A percentile compares a stretch with the other conserved stretches of the same genome.
These are phyloP conservation scores for Phytophthora podocarpi DNA, from an alignment of 352 stramenopile genomes.

Conservation along the genomic window DNA sequence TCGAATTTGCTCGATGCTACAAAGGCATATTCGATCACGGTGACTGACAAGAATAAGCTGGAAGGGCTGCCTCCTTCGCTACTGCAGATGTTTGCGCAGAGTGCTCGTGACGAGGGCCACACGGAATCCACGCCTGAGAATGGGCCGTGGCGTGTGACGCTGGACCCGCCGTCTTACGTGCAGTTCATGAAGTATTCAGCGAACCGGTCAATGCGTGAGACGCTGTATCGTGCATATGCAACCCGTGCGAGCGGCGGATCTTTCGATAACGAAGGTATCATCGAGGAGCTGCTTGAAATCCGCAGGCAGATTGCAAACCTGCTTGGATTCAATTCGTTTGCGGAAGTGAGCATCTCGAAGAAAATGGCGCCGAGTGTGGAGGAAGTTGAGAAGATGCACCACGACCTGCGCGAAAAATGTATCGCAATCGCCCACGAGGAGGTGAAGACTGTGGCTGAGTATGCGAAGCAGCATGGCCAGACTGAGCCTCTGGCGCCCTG, in stretches of 20 bases:
- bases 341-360: conserved; percentile 91
- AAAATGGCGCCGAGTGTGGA: conserved; percentile 96
- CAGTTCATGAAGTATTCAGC: conserved; percentile 95
- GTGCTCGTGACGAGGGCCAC: conserved; percentile 67
- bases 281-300: conserved; percentile 93
- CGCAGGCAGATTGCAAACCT: conserved; percentile 91
- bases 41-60: conserved; percentile 89
- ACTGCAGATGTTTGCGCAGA: conserved; percentile 92
- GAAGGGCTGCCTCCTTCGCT: conserved; percentile 93
- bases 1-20: conserved; percentile 98
- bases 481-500: conserved; percentile 86
- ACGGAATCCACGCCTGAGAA: conserved; percentile 66
- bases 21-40: conserved; percentile 92
- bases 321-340: conserved; percentile 94
- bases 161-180: conserved; percentile 95
- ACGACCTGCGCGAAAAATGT: conserved; percentile 94
- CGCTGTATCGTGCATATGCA: conserved; percentile 93
- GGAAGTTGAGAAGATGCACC: conserved; percentile 92
- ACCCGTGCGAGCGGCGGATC: conserved; percentile 88
- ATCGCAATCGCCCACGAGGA: conserved; percentile 91
- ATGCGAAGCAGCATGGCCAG: conserved; percentile 85
- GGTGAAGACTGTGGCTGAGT: conserved; percentile 89
- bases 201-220: conserved; percentile 91
- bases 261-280: conserved; percentile 94
- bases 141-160: conserved; percentile 95